Base-by-base conservation (phyloP, 495 filamentous ascomycete genomes). In the Penicillium malachiteum region DNA sequence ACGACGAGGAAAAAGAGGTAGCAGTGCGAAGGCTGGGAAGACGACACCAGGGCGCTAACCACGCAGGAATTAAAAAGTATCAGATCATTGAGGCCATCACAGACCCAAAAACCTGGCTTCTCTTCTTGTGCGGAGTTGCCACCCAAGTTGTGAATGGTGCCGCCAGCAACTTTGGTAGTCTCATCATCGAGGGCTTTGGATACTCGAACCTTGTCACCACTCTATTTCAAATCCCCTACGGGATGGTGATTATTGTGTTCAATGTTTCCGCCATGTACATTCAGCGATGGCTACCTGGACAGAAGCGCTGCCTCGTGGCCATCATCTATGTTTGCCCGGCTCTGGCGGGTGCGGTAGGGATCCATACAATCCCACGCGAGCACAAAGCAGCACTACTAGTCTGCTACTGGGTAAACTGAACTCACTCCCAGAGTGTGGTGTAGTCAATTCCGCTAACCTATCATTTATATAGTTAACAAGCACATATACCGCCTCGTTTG, bases 111-210 rank as follows among this genome's bases (percentile, higher is more conserved):
- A 50, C 56, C 2, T 58, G 50, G 44, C 34, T 58, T 11, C 50
- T 58, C 44, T 58, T 58, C 37, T 42, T 58, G 10, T 56, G 54
- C 44, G 54, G 54, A 45, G 54, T 56, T 7, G 47, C 47, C 16
- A 56, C 54, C 12, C 54, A 56, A 16, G 54, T 56, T 13, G 54
- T 56, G 5, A 56, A 56, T 34, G 54, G 54, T 13, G 54, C 48
- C 1, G 54, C 41, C 9, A 56, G 54, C 5, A 56, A 56, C 39
- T 56, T 56, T 42, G 54, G 54, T 1, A 56, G 54, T 43, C 16
- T 56, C 18, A 79, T 86, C 44, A 82, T 85, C 41, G 68, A 83
- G 55, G 78, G 81, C 0, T 80, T 83, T 48, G 81, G 83, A 8
- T 86, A 81, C 48, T 68, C 4, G 77, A 30, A 30, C 42, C 18